Conservation (phyloP, 1,284 basidiomycete species). For the Cutaneotrichosporon sp. region DNA sequence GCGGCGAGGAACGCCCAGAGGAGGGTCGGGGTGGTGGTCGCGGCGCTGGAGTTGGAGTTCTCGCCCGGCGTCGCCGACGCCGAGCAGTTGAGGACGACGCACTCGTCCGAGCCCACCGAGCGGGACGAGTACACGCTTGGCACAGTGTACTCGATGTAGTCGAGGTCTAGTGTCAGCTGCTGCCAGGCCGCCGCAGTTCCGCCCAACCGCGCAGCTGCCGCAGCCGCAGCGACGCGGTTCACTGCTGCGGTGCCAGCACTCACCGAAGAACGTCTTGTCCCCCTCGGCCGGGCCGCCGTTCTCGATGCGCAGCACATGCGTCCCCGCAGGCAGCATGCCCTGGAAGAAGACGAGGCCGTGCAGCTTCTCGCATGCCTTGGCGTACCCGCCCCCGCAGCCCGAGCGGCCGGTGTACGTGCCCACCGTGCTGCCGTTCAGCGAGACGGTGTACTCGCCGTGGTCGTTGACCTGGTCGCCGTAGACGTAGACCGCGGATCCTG, state of each 20-base stretch:
- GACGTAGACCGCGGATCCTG: slow-evolving; percentile 52
- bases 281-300: slow-evolving; percentile 41
- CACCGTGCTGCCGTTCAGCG: slow-evolving; percentile 40
- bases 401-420: slow-evolving; percentile 43
- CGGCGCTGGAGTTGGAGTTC: not conserved
- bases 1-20: slow-evolving; percentile 1
- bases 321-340: slow-evolving; percentile 36
- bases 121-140: slow-evolving; percentile 30
- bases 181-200: too few species aligned
- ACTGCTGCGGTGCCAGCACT: too few species aligned
- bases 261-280: slow-evolving; percentile 51
- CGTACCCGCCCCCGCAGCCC: slow-evolving; percentile 46
- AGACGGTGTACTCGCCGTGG: slow-evolving; percentile 50
- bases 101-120: slow-evolving; percentile 1
- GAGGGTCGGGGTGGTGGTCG: not conserved
- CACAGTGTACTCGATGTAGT: slow-evolving; percentile 48
- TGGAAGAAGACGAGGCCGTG: slow-evolving; percentile 46
- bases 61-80: not conserved
- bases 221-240: too few species aligned
- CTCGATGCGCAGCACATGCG: slow-evolving; percentile 41
- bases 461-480: slow-evolving; percentile 56
- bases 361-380: slow-evolving; percentile 54
- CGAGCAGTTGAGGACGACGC: slow-evolving; percentile 28
- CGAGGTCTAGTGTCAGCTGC: slow-evolving; percentile 48
- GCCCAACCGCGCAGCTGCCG: too few species aligned